A percentile compares a stretch with the other conserved stretches of the same genome.
Conservation (phyloP, 192 early-diverging fungal genomes). For the Fimicolochytrium jonesii region DNA sequence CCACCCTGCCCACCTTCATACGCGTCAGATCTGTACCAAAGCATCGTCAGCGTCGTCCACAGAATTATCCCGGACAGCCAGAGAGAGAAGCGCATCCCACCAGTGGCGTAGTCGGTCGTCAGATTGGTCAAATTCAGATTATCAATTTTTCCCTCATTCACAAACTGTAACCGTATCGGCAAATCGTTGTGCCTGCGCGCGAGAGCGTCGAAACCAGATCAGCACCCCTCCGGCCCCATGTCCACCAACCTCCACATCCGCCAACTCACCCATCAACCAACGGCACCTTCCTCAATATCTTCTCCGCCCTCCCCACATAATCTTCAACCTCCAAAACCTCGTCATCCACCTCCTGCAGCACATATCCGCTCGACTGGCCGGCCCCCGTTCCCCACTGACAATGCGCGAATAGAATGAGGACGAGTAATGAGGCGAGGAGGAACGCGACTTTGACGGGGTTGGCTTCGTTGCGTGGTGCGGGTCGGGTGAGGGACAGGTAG, state of each 20-base stretch:
- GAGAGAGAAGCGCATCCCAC: slow-evolving; percentile 3
- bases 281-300: slow-evolving; percentile 14
- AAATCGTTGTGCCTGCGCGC: slow-evolving; percentile 28
- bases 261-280: slow-evolving; percentile 21
- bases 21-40: slow-evolving; percentile 29
- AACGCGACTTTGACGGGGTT: slow-evolving; percentile 1
- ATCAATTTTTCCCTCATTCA: slow-evolving; percentile 13
- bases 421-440: not conserved
- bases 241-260: too few species aligned
- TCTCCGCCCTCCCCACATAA: slow-evolving; percentile 19
- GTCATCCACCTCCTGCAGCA: not conserved
- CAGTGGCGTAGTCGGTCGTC: slow-evolving; percentile 4
- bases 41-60: not conserved
- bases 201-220: too few species aligned
- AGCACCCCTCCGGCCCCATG: too few species aligned
- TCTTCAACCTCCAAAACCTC: slow-evolving; percentile 8
- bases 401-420: not conserved
- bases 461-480: too few species aligned
- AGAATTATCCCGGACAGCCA: not conserved
- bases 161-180: slow-evolving; percentile 15
- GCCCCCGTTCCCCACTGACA: not conserved
- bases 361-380: not conserved
- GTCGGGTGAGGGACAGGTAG: too few species aligned
- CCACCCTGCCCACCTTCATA: slow-evolving; percentile 15
- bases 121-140: slow-evolving; percentile 24